Evolutionary conservation across 768 basidiomycete species (phyloP).

Genomic region (Lentinula guzmanii): DNA sequence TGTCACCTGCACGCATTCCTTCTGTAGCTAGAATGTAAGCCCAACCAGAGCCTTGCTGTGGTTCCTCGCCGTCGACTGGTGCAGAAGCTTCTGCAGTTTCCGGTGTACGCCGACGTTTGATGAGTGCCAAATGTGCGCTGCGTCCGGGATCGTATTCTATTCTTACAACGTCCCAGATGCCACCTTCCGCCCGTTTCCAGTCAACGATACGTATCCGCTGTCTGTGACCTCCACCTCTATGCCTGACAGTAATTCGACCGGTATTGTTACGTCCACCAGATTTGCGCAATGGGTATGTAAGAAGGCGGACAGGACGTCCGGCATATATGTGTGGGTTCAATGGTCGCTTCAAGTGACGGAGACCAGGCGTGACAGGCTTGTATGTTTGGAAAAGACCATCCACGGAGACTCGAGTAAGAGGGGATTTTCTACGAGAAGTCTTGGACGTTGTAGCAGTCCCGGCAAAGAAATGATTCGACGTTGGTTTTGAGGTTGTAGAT

Average conservation of each 20-base stretch:
- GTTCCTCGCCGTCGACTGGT: background rate
- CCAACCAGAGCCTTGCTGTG: slow-evolving; percentile 52
- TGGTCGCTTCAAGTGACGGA: slow-evolving; percentile 84
- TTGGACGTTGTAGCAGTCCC: background rate
- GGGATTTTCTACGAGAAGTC: background rate
- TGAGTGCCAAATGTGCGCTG: slow-evolving; percentile 89
- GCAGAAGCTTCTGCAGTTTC: slow-evolving; percentile 20
- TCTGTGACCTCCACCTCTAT: slow-evolving; percentile 87
- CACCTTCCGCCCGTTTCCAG: slow-evolving; percentile 72
- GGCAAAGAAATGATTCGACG: background rate
- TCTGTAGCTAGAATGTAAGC: slow-evolving; percentile 93
- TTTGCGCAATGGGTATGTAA: slow-evolving; percentile 78
- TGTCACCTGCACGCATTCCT: slow-evolving; percentile 81
- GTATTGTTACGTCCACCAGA: slow-evolving; percentile 82
- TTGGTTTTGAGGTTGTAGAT: background rate
- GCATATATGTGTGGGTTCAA: slow-evolving; percentile 77
- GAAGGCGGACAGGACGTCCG: slow-evolving; percentile 76
- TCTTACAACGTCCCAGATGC: slow-evolving; percentile 83
- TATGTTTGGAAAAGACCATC: slow-evolving; percentile 73
- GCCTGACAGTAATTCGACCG: slow-evolving; percentile 84
- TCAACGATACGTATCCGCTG: slow-evolving; percentile 84
- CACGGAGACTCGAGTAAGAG: background rate
- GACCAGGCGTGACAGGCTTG: slow-evolving; percentile 80
- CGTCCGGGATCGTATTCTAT: slow-evolving; percentile 97
- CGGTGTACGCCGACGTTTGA: slow-evolving; percentile 53